Percentiles rank a stretch among this genome's conserved stretches.
Evolutionary conservation across 2,329 filamentous ascomycete species (phyloP).

Genomic region (Aspergillus vadensis): DNA sequence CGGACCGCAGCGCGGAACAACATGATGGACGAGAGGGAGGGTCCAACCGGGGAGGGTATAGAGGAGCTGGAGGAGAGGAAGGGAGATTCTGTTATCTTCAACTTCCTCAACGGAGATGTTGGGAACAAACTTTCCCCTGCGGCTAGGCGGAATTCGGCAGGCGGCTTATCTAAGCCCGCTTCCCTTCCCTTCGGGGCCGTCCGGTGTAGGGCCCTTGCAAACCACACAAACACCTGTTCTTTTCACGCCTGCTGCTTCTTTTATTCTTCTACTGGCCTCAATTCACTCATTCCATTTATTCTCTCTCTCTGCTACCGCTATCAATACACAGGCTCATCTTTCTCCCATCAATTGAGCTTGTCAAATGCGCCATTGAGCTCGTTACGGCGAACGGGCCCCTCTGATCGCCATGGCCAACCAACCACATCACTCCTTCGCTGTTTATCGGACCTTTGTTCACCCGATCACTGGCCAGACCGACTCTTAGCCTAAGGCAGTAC

Average conservation of each 20-base stretch:
- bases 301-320: neutral
- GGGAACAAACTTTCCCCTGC: slow-evolving; percentile 38
- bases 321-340: neutral
- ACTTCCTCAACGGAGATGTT: slow-evolving; percentile 32
- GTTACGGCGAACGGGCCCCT: neutral
- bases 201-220: slow-evolving; percentile 36
- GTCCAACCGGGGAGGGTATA: slow-evolving; percentile 34
- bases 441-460: neutral
- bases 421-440: neutral
- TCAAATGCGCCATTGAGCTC: neutral
- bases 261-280: neutral
- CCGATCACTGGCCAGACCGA: neutral
- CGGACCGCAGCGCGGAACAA: slow-evolving; percentile 70
- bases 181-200: slow-evolving; percentile 23
- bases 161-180: slow-evolving; percentile 24
- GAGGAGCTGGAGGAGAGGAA: slow-evolving; percentile 16
- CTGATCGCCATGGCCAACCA: neutral
- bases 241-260: neutral
- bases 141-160: slow-evolving; percentile 29
- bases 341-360: neutral
- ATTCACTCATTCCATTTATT: neutral
- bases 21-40: slow-evolving; percentile 53
- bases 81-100: slow-evolving; percentile 35
- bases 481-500: neutral
- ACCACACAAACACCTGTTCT: slow-evolving; percentile 29